Percentiles rank a stretch among this genome's conserved stretches.
These are phyloP conservation scores for Fusarium tjaetaba DNA, from an alignment of 2,329 filamentous ascomycete species.

Conservation along the genomic window DNA sequence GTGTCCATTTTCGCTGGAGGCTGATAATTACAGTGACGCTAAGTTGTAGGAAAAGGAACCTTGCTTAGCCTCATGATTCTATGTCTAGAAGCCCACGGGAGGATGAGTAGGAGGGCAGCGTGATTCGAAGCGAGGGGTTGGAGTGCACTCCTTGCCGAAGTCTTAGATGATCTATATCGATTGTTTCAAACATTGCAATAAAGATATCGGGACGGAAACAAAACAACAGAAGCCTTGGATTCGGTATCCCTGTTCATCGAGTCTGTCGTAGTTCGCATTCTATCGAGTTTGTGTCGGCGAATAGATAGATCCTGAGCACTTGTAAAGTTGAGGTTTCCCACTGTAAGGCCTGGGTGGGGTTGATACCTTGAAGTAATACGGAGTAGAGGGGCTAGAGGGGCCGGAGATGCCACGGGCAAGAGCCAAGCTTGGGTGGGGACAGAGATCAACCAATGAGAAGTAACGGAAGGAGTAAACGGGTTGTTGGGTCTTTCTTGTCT, in stretches of 20 bases:
- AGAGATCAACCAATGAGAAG: background rate
- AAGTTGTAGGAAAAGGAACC: background rate
- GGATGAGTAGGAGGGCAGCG: conserved; percentile 7
- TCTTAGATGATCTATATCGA: background rate
- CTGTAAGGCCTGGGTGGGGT: conserved; percentile 5
- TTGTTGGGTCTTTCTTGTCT: background rate
- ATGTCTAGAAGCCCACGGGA: background rate
- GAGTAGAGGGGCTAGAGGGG: background rate
- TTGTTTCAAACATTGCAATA: background rate
- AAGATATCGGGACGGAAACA: background rate
- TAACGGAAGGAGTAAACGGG: background rate
- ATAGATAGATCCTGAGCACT: background rate
- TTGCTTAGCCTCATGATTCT: background rate
- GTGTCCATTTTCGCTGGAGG: background rate
- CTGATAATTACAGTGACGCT: background rate
- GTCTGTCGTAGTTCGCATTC: background rate
- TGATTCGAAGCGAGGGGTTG: conserved; percentile 19
- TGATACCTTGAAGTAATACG: background rate
- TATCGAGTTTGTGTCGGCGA: background rate
- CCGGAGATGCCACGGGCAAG: conserved; percentile 19
- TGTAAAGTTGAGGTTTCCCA: conserved; percentile 2
- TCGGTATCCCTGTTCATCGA: background rate
- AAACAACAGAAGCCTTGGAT: background rate
- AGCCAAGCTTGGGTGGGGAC: background rate
- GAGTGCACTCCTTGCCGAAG: background rate